Base-by-base conservation (phyloP, 768 basidiomycete genomes). In the Cantharellus cinnabarinus region DNA sequence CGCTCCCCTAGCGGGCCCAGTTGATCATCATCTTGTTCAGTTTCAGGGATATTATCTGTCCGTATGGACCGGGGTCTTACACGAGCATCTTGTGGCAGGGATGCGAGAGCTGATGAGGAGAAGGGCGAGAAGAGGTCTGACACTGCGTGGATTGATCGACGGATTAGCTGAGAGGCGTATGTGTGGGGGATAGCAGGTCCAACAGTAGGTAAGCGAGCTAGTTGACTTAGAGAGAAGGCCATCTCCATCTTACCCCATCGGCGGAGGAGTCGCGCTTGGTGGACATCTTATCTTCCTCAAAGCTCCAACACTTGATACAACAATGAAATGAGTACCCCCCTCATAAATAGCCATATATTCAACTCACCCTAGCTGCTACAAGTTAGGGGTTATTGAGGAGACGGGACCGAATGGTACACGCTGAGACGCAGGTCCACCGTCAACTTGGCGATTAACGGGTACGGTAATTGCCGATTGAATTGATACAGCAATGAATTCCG, bases 21-120 rank as follows among this genome's bases (percentile, higher is more conserved):
- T 37, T 54, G 52, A 37, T 54, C 14, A 37, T 54, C 52, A 37
- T 10, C 7, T 7, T 10, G 52, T 3, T 74, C 70, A 2, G 67
- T 68, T 34, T 82, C 78, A 0, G 86, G 86, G 48, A 87, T 85
- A 62, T 76, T 76, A 67, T 89, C 85, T 4, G 81, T 76, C 42
- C 87, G 80, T 4, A 77, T 77, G 66, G 87, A 85, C 2, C 77
- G 71, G 0, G 71, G 64, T 0, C 74, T 67, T 5, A 70, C 65
- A 0, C 70, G 53, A 2, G 70, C 68, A 61, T 72, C 65, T 59
- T 71, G 71, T 4, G 77, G 77, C 3, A 79, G 73, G 4, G 74
- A 68, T 0, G 73, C 75, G 57, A 79, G 69, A 0, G 85, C 85
- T 0, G 77, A 70, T 0, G 79, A 71, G 1, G 86, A 86, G 69